phyloP scores from a whole-genome alignment of 2,329 filamentous ascomycete species.

The Daldinia eschscholtzii region DNA sequence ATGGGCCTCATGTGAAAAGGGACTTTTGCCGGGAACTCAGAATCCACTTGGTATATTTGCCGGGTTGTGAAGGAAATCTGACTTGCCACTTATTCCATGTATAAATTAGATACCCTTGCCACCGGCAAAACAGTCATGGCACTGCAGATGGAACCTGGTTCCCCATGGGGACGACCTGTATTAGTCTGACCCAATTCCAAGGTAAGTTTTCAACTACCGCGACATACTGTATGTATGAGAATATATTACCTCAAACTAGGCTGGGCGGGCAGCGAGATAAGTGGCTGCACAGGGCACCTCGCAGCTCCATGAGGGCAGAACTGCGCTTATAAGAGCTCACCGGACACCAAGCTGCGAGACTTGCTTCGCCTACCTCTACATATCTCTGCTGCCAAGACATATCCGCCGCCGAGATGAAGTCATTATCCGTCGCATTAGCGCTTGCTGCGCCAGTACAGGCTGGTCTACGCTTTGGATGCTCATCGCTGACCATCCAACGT shows the following conservation, averaged over 20 bases:
- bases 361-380: constrained; percentile 19
- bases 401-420: constrained; percentile 48
- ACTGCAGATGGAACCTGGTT: constrained; percentile 38
- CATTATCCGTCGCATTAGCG: constrained; percentile 45
- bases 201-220: constrained; percentile 25
- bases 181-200: constrained; percentile 15
- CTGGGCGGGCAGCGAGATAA: constrained; percentile 19
- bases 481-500: constrained; percentile 50
- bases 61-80: constrained; percentile 28
- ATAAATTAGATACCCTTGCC: constrained; percentile 41
- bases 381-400: constrained; percentile 21
- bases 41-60: constrained; percentile 38
- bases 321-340: constrained; percentile 33
- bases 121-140: constrained; percentile 47
- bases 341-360: neutral
- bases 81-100: constrained; percentile 31
- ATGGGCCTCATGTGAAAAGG: constrained; percentile 17
- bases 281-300: constrained; percentile 14
- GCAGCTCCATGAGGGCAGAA: constrained; percentile 9
- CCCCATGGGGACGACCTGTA: constrained; percentile 27
- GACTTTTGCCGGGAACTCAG: constrained; percentile 43
- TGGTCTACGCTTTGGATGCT: constrained; percentile 51
- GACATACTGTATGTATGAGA: constrained; percentile 17
- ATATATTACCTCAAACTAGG: constrained; percentile 25
- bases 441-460: constrained; percentile 50